Evolutionary conservation across 176 grass and related monocot genomes (phyloP), one percentile per base, ranked within the genome.

Genomic region (Triticum timopheevii): DNA sequence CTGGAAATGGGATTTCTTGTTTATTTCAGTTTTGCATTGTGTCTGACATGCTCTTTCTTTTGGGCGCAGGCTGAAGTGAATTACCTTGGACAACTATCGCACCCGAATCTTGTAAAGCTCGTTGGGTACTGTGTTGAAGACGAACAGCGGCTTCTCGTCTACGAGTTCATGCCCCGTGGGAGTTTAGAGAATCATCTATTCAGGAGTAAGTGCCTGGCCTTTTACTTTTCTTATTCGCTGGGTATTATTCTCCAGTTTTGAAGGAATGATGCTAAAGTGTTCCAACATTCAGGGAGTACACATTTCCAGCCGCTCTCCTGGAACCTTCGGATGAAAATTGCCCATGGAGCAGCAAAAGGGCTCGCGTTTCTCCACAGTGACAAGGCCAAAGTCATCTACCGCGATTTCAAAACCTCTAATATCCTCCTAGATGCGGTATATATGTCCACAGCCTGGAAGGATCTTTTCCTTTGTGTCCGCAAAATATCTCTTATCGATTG

Each of bases 331-430:
- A 87, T 97, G 89, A 97, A 92, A 86, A 86, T 94, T 39, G 90
- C 95, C 30, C 90, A 94, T 40, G 95, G 90, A 78, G 95, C 95
- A 16, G 90, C 90, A 10, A 92, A 92, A 91, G 95, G 90, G 56
- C 90, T 97, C 28, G 92, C 95, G 5, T 97, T 89, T 85, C 90
- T 97, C 54, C 95, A 97, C 69, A 97, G 95, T 7, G 95, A 94
- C 30, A 23, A 87, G n/a, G 92, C 88, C 38, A 92, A 80, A 83
- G 92, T 97, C 65, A 97, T 97, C 72, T 97, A 94, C 49, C 92
- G 95, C 8, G 95, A 97, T 86, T 94, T 97, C 88, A 97, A 97
- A 85, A 90, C 95, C 77, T 97, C 95, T 10, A 97, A 97, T 78
- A 63, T 97, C 64, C 95, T 97, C 59, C 78, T 97, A 10, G 95